phyloP scores from a whole-genome alignment of 2,329 filamentous ascomycete genomes.

The Talaromyces verruculosus region DNA sequence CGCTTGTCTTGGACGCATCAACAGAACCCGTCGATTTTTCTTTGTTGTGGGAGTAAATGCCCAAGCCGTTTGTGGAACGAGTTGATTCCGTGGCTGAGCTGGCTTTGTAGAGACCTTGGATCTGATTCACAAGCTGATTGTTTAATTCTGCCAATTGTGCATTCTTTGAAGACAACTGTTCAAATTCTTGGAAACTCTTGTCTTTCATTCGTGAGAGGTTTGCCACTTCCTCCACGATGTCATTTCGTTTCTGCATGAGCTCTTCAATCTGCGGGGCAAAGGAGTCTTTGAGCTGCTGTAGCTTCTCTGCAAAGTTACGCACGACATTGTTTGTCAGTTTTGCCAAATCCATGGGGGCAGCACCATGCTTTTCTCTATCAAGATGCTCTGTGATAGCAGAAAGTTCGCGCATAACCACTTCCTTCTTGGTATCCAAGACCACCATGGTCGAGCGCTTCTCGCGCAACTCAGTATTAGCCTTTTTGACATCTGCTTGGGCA shows the following conservation, averaged over 20 bases:
- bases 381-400: constrained; percentile 87
- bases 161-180: constrained; percentile 91
- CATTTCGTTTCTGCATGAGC: constrained; percentile 82
- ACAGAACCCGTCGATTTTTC: constrained; percentile 50
- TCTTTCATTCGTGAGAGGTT: constrained; percentile 83
- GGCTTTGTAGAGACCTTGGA: constrained; percentile 88
- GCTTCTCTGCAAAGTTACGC: constrained; percentile 61
- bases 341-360: constrained; percentile 74
- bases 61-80: constrained; percentile 54
- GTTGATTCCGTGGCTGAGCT: constrained; percentile 45
- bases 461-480: constrained; percentile 79
- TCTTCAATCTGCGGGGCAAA: constrained; percentile 76
- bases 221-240: constrained; percentile 79
- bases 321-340: constrained; percentile 65
- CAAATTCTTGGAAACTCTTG: constrained; percentile 90
- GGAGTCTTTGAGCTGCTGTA: constrained; percentile 75
- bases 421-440: constrained; percentile 87
- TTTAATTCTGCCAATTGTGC: constrained; percentile 92
- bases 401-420: constrained; percentile 90
- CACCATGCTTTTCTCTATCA: constrained; percentile 78
- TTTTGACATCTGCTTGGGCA: constrained; percentile 63
- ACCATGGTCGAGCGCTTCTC: constrained; percentile 97
- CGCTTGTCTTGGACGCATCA: constrained; percentile 47
- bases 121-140: constrained; percentile 89
- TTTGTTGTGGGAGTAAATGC: constrained; percentile 59